Conservation (phyloP, 495 filamentous ascomycete species). For the Penicillium bovifimosum region DNA sequence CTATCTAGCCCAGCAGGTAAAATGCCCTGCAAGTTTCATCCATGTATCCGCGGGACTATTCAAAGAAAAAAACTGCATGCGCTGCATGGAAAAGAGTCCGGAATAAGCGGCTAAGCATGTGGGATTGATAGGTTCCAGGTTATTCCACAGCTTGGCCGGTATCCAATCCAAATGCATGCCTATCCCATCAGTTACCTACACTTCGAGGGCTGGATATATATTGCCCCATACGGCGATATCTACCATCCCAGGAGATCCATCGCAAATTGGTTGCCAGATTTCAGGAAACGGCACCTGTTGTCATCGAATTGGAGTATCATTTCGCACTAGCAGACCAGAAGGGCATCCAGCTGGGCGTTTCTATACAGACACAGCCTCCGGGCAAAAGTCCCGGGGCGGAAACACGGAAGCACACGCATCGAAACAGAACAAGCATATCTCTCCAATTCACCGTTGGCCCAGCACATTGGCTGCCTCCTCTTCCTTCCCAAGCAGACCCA, state of each 20-base stretch:
- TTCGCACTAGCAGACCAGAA: constrained; percentile 18
- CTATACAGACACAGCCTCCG: constrained; percentile 38
- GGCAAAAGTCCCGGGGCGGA: constrained; percentile 19
- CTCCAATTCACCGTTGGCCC: constrained; percentile 24
- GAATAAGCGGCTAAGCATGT: not conserved
- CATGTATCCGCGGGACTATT: not conserved
- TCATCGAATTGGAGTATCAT: constrained; percentile 30
- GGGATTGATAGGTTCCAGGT: too few relatives aligned
- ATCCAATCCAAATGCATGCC: not conserved
- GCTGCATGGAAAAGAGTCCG: not conserved
- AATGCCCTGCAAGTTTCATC: not conserved
- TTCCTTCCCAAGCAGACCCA: constrained; percentile 76
- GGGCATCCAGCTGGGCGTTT: constrained; percentile 30
- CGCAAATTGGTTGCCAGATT: not conserved
- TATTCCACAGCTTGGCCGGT: not conserved
- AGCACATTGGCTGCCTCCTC: constrained; percentile 69
- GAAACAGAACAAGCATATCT: constrained; percentile 24
- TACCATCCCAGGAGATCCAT: not conserved
- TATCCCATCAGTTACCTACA: not conserved
- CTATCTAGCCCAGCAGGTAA: too few relatives aligned
- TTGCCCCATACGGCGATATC: not conserved
- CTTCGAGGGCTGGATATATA: not conserved
- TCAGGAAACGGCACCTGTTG: not conserved
- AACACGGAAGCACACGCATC: constrained; percentile 29
- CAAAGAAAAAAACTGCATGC: not conserved